phyloP scores from a whole-genome alignment of 768 basidiomycete genomes.

The Trametes cingulata region DNA sequence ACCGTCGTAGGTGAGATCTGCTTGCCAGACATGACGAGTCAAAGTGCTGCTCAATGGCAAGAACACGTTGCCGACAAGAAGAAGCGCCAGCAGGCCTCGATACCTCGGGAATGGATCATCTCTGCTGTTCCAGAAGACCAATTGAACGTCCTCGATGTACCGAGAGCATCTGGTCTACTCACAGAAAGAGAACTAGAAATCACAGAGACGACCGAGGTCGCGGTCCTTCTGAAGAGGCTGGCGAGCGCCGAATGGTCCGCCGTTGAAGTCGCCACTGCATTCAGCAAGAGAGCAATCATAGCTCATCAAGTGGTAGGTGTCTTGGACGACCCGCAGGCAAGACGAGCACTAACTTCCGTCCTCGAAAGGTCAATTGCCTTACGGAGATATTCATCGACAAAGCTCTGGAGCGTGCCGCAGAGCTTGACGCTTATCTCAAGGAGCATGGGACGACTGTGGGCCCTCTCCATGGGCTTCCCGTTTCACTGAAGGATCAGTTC shows the following conservation, averaged over 20 bases:
- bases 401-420: constrained; percentile 41
- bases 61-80: constrained; percentile 19
- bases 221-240: constrained; percentile 50
- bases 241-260: constrained; percentile 56
- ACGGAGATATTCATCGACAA: constrained; percentile 47
- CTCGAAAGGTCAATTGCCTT: constrained; percentile 44
- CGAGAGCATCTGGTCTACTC: constrained; percentile 55
- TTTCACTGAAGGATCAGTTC: constrained; percentile 35
- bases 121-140: constrained; percentile 42
- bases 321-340: too few species aligned
- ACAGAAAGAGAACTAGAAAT: constrained; percentile 59
- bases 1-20: too few species aligned
- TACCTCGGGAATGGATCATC: constrained; percentile 66
- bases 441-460: constrained; percentile 33
- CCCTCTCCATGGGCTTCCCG: constrained; percentile 22
- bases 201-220: constrained; percentile 48
- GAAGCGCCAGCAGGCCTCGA: constrained; percentile 45
- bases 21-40: neutral
- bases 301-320: constrained; percentile 44
- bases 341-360: too few species aligned
- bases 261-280: constrained; percentile 47
- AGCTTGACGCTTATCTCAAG: constrained; percentile 41
- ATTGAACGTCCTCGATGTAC: constrained; percentile 53
- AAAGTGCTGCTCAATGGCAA: constrained; percentile 1
- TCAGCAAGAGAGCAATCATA: constrained; percentile 45